Base-by-base conservation (phyloP, 2,329 filamentous ascomycete species). In the Ophiostoma himal-ulmi region DNA sequence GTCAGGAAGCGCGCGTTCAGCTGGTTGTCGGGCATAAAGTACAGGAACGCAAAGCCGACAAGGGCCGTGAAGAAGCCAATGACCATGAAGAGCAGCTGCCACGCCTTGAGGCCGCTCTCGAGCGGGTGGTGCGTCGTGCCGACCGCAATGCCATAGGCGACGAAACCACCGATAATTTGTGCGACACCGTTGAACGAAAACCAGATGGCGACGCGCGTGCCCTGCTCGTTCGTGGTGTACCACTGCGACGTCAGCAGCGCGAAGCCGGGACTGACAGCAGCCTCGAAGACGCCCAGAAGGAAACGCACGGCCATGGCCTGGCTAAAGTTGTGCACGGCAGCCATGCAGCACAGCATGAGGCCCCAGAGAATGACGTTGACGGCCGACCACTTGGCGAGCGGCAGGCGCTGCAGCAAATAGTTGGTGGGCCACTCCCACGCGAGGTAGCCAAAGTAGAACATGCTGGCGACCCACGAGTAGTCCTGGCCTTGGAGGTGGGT, bases 171-270 rank as follows among this genome's bases (percentile, higher is more conserved):
- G 1, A 81, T 68, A 60, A 82, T 80, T 73, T 81, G 79, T 1
- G 77, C 80, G 71, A 77, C 77, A 34, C 80, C 77, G 69, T 78
- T 78, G 80, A 89, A 90, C 68, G 81, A 84, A 78, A 91, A 91
- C 89, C 89, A 92, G 70, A 91, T 85, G 4, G 84, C 85, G 0
- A 85, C 86, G 10, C 89, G 81, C 0, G 82, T 80, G 1, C 86
- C 87, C 79, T 91, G 89, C 76, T 92, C 89, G 69, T 82, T 82
- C 77, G 88, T 88, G 0, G 90, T 91, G 75, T 91, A 92, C 89
- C 89, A 92, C 78, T 91, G 88, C 3, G 82, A 86, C 1, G 89
- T 91, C 74, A 92, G 83, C 1, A 92, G 81, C 0, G 87, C 85
- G 74, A 91, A 91, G 0, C 88, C 88, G 0, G 89, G 89, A 0